phyloP scores from a whole-genome alignment of 495 filamentous ascomycete genomes.

The Neurospora sp. region DNA sequence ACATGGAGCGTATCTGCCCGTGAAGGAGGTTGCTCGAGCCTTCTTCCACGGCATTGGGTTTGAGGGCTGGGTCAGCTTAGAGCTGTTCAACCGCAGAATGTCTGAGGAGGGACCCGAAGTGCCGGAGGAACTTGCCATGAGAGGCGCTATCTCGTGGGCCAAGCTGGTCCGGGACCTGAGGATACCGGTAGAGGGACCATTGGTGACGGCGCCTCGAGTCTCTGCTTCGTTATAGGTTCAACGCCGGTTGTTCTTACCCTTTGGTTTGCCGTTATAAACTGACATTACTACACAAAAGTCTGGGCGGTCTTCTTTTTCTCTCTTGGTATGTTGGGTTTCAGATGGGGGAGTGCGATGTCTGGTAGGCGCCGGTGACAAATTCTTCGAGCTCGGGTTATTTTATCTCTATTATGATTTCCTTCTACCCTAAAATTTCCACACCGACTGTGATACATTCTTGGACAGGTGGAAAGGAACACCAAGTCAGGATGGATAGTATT shows the following conservation, averaged over 20 bases:
- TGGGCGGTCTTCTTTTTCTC: background rate
- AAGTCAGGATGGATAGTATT: background rate
- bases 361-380: background rate
- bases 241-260: background rate
- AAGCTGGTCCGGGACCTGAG: constrained; percentile 47
- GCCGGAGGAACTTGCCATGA: constrained; percentile 51
- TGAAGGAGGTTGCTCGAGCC: constrained; percentile 50
- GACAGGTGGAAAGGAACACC: background rate
- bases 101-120: constrained; percentile 39
- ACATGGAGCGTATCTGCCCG: constrained; percentile 62
- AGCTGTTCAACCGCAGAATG: constrained; percentile 65
- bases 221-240: constrained; percentile 19
- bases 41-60: constrained; percentile 58
- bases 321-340: background rate
- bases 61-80: constrained; percentile 68
- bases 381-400: background rate
- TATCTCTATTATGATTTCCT: background rate
- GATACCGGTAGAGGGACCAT: constrained; percentile 36
- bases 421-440: background rate
- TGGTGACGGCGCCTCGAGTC: constrained; percentile 4
- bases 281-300: background rate
- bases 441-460: background rate
- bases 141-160: constrained; percentile 54
- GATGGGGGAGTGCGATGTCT: background rate
- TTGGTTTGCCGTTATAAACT: background rate